These are phyloP conservation scores for Mycena floridula DNA, from an alignment of 768 basidiomycete species.

Conservation along the genomic window DNA sequence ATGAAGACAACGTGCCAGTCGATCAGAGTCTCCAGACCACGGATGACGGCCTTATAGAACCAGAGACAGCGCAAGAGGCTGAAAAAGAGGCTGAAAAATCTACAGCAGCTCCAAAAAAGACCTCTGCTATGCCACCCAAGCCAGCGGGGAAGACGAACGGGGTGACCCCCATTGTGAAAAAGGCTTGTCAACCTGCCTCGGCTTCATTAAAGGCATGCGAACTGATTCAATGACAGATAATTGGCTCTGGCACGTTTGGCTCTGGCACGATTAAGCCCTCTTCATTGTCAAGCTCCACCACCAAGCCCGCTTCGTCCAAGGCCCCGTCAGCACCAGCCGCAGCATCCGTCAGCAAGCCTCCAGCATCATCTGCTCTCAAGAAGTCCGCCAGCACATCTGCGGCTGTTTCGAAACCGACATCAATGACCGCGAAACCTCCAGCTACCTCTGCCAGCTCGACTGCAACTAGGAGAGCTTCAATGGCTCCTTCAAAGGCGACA, in stretches of 20 bases:
- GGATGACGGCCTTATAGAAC: no score
- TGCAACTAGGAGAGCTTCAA: constrained; percentile 36
- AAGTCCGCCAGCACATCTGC: constrained; percentile 34
- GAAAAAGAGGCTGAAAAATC: constrained; percentile 5
- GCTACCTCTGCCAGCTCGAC: constrained; percentile 22
- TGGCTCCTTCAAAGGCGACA: constrained; percentile 31
- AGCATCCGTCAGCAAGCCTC: constrained; percentile 24
- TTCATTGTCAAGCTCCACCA: constrained; percentile 3
- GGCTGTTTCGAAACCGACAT: constrained; percentile 31
- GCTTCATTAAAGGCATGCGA: constrained; percentile 11
- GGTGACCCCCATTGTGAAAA: constrained; percentile 59
- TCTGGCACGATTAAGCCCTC: constrained; percentile 45
- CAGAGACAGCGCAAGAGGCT: constrained; percentile 9
- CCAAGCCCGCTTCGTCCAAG: constrained; percentile 32
- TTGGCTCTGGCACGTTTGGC: constrained; percentile 63
- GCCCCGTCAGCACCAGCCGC: constrained; percentile 19
- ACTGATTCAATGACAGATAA: constrained; percentile 37
- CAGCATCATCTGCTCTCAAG: constrained; percentile 28
- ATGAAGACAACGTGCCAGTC: constrained; percentile 12
- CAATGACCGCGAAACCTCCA: constrained; percentile 25
- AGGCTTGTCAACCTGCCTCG: constrained; percentile 37
- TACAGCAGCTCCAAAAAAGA: constrained; percentile 8
- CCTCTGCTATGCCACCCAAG: constrained; percentile 29
- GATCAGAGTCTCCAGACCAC: no score
- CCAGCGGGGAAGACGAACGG: constrained; percentile 38